Conservation (phyloP, 148 eudicot genomes). For the Spergularia marina region DNA sequence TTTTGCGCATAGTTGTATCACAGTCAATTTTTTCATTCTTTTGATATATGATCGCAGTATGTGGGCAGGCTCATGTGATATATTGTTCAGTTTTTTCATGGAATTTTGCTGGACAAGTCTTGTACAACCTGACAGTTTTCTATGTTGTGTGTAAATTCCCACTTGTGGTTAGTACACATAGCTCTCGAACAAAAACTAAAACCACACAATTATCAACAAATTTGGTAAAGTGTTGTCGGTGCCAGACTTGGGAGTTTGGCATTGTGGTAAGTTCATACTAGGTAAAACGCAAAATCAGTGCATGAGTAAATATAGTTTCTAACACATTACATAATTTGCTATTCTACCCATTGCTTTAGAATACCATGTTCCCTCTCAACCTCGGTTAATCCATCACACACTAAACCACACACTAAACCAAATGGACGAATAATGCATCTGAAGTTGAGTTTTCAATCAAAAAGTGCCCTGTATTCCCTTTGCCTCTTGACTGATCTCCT, state of each 20-base stretch:
- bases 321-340: neutral
- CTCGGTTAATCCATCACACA: no score
- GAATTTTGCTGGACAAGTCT: constrained; percentile 21
- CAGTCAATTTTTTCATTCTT: constrained; percentile 39
- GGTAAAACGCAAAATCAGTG: no score
- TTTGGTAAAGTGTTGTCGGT: no score
- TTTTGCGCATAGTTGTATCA: constrained; percentile 36
- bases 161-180: no score
- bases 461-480: constrained; percentile 64
- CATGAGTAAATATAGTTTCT: neutral
- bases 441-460: constrained; percentile 22
- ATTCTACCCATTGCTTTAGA: neutral
- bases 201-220: no score
- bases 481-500: constrained; percentile 86
- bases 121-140: no score
- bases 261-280: no score
- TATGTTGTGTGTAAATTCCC: no score
- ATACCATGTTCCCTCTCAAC: neutral
- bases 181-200: no score
- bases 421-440: neutral
- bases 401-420: neutral
- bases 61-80: constrained; percentile 19
- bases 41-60: constrained; percentile 23
- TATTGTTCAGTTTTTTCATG: constrained; percentile 22
- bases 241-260: no score